A percentile compares a stretch with the other conserved stretches of the same genome.
Evolutionary conservation across 1,284 basidiomycete genomes (phyloP).

Genomic region (Sanghuangporus sanghuang): DNA sequence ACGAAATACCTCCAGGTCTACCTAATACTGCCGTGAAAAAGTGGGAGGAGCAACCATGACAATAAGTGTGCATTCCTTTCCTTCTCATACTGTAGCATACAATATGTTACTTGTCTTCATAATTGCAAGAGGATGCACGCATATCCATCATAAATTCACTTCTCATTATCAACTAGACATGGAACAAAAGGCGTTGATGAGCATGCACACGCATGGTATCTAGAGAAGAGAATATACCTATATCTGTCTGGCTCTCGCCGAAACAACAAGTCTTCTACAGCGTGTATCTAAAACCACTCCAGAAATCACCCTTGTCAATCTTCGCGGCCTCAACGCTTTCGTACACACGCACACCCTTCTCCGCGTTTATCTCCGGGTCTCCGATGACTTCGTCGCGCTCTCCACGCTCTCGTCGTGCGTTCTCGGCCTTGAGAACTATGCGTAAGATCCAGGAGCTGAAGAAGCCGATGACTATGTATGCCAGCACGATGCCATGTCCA

Average conservation of each 20-base stretch:
- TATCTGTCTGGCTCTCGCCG: not conserved
- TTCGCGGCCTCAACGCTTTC: conserved; percentile 34
- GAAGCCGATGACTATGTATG: conserved; percentile 66
- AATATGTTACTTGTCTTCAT: not conserved
- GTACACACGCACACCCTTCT: conserved; percentile 8
- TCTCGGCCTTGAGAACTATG: conserved; percentile 51
- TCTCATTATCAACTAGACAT: no score
- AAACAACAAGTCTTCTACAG: conserved; percentile 16
- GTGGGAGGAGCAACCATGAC: conserved; percentile 5
- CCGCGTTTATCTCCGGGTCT: conserved; percentile 16
- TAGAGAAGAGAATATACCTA: not conserved
- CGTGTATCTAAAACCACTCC: conserved; percentile 44
- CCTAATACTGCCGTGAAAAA: conserved; percentile 6
- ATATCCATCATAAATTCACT: not conserved
- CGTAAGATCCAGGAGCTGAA: conserved; percentile 45
- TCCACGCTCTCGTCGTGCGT: conserved; percentile 56
- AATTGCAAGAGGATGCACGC: not conserved
- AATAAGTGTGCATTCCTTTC: not conserved
- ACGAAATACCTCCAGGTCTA: conserved; percentile 7
- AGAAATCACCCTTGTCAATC: conserved; percentile 39
- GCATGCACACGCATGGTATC: not conserved
- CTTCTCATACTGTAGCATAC: not conserved
- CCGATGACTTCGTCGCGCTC: conserved; percentile 65
- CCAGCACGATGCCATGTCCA: conserved; percentile 61
- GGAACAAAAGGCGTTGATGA: no score